Percentiles rank a stretch among this genome's conserved stretches.
Evolutionary conservation across 2,329 filamentous ascomycete genomes (phyloP).

Genomic region (Xylariaceae sp.): DNA sequence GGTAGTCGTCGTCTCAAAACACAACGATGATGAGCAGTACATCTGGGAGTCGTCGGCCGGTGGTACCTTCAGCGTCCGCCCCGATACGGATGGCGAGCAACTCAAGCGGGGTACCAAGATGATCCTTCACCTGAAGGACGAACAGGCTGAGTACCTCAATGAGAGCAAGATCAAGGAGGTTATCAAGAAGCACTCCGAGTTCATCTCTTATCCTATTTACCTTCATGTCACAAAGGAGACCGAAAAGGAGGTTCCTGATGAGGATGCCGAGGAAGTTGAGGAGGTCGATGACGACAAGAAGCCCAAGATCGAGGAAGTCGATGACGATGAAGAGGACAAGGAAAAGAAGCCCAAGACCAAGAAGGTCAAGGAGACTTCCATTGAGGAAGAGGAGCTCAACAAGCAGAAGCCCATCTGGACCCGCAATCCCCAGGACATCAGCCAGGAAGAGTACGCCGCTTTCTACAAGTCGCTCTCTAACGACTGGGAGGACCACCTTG

Average conservation of each 20-base stretch:
- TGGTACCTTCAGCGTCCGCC: slow-evolving; percentile 90
- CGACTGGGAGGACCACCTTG: slow-evolving; percentile 99
- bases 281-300: slow-evolving; percentile 90
- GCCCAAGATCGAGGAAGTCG: slow-evolving; percentile 90
- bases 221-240: slow-evolving; percentile 99
- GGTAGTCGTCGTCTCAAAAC: slow-evolving; percentile 93
- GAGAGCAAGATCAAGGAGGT: slow-evolving; percentile 99
- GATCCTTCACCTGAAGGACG: slow-evolving; percentile 98
- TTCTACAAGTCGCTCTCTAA: slow-evolving; percentile 99
- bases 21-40: slow-evolving; percentile 99
- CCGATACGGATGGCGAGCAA: slow-evolving; percentile 85
- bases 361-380: slow-evolving; percentile 98
- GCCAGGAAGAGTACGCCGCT: slow-evolving; percentile 90
- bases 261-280: slow-evolving; percentile 74
- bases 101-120: slow-evolving; percentile 97
- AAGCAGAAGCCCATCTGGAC: slow-evolving; percentile 99
- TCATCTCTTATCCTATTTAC: slow-evolving; percentile 99
- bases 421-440: slow-evolving; percentile 93
- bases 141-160: slow-evolving; percentile 97
- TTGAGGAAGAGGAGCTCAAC: slow-evolving; percentile 99
- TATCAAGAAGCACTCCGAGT: slow-evolving; percentile 99
- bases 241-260: slow-evolving; percentile 97
- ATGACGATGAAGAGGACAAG: slow-evolving; percentile 77
- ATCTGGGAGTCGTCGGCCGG: slow-evolving; percentile 97
- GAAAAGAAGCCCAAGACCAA: slow-evolving; percentile 98